Evolutionary conservation across 2,329 filamentous ascomycete genomes (phyloP), one percentile per base, ranked within the genome.

Genomic region (Arthrobotrys entomopaga): DNA sequence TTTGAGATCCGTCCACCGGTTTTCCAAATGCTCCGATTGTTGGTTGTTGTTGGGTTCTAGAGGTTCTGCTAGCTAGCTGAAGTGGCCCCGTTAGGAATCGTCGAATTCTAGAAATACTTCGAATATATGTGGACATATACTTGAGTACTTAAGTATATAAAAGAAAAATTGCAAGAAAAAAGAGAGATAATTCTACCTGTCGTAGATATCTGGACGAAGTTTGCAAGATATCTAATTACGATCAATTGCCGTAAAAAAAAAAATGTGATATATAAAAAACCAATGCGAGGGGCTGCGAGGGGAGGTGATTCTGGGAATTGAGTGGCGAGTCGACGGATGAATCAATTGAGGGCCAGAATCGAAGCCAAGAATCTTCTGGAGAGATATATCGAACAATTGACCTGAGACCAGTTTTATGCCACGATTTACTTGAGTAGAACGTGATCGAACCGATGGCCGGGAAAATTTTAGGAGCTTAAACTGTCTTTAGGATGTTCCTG

Each of bases 351-450:
- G 8, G 24, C 15, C 38, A 29, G 49, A 34, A 34, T 15, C 11
- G 26, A 19, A 34, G 50, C 11, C n/a, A 57, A 40, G n/a, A n/a
- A 48, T 50, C 29, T 50, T 19, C 40, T 34, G 6, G 26, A 46
- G 43, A 43, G 26, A 29, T 50, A 4, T 48, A 43, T 46, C 42
- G 11, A 40, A 7, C 29, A 34, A 34, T 34, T 34, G 29, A 34
- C 10, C 6, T 34, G 29, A 34, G 29, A 34, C 29, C 29, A 34
- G 29, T 46, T 67, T 60, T 61, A 61, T 54, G 65, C 48, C 56
- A 69, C 65, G 65, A 69, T 69, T 59, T 56, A 56, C 49, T 22
- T 43, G 46, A 66, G 42, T 15, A 15, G 48, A 38, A 57, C 50
- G 34, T 22, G 40, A 42, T 40, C 42, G 48, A 40, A 57, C 11